Base-by-base conservation (phyloP, 352 stramenopile genomes). In the Aphanomyces stellatus region DNA sequence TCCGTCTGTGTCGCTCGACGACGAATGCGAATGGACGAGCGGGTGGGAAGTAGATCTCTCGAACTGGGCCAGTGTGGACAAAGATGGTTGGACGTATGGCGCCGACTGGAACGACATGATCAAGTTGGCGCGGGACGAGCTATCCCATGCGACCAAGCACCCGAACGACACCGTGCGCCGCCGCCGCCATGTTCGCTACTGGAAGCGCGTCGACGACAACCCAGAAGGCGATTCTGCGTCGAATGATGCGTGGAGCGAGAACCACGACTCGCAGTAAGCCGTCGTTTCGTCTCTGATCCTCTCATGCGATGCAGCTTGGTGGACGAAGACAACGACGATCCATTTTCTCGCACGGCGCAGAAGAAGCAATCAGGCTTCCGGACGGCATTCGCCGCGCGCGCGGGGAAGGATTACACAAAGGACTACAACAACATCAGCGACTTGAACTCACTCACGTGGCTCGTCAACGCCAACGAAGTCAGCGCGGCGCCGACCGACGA, bases 331-430 rank as follows among this genome's bases (percentile, higher is more conserved):
- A 48, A 40, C 33, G 85, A 95, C 35, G 86, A 95, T 57, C 86
- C 86, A 55, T 95, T 95, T 74, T 85, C 88, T 57, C 82, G 85
- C 40, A 93, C 86, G 10, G 84, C 84, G 35, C 81, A 91, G 65
- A 92, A 91, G 59, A 83, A 82, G n/a, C 85, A 95, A 59, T 90
- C 82, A 11, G 85, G 84, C 0, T 95, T 95, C 53, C 82, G 85
- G 35, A n/a, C n/a, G n/a, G n/a, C n/a, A n/a, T 95, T 95, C 65
- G 68, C 83, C 8, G 78, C 90, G 60, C 82, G 85, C 11, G 79
- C 82, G 60, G 85, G 79, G 28, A 95, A 95, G 64, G 86, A 95
- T 65, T 91, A 87, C 70, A 95, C 86, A 49, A 95, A 93, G 53
- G 86, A 95, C 66, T 95, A 95, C 70, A 82, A 91, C 69, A 95